phyloP scores from a whole-genome alignment of 106 monocot species.

The Platanthera zijinensis region DNA sequence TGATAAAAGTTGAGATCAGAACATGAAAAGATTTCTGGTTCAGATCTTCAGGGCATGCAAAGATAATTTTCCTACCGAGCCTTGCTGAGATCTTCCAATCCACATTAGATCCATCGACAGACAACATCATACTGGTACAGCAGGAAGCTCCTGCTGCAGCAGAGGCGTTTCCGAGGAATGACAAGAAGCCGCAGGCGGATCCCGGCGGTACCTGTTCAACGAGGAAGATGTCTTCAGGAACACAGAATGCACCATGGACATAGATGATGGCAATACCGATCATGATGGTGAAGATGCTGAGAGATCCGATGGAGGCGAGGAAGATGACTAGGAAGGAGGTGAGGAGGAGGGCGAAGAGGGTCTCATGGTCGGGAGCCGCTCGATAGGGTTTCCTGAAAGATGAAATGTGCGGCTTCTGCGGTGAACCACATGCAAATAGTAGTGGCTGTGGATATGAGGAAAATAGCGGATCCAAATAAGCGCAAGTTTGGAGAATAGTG shows the following conservation, averaged over 20 bases:
- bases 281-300: conserved; percentile 24
- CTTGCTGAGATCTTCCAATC: not conserved
- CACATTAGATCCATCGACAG: not conserved
- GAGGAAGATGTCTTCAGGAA: conserved; percentile 49
- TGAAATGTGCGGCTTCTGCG: no score
- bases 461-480: no score
- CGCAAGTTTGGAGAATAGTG: no score
- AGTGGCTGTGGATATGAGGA: no score
- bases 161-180: conserved; percentile 23
- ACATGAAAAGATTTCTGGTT: not conserved
- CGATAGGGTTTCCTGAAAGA: no score
- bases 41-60: not conserved
- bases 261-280: conserved; percentile 29
- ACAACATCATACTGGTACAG: not conserved
- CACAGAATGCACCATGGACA: conserved; percentile 40
- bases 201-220: conserved; percentile 31
- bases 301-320: conserved; percentile 41
- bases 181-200: conserved; percentile 19
- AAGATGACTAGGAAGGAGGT: conserved; percentile 31
- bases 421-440: no score
- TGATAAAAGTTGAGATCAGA: not conserved
- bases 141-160: conserved; percentile 8
- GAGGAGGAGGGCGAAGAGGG: conserved; percentile 22
- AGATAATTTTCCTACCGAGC: not conserved
- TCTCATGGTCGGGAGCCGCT: conserved; percentile 23